A percentile compares a stretch with the other conserved stretches of the same genome.
Evolutionary conservation across 805 yeast species (phyloP).

Genomic region (Saturnispora dispora): DNA sequence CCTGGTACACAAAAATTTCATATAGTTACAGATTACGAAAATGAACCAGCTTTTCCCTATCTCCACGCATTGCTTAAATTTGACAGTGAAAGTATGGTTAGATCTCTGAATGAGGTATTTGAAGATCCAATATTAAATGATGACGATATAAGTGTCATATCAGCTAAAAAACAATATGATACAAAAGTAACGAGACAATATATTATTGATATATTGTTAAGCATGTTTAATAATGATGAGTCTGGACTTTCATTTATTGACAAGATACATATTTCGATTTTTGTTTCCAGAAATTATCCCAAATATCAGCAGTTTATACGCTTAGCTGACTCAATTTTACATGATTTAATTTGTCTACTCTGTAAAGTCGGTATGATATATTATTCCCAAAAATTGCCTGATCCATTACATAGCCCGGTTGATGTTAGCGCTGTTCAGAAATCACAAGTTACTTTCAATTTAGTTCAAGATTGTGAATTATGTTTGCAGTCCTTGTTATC

Average conservation of each 20-base stretch:
- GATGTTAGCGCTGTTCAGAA: neutral
- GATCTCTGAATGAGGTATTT: conserved; percentile 69
- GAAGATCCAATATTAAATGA: conserved; percentile 74
- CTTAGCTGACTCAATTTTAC: conserved; percentile 51
- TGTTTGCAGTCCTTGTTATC: conserved; percentile 69
- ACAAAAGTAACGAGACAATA: conserved; percentile 58
- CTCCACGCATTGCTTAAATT: conserved; percentile 45
- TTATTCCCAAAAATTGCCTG: neutral
- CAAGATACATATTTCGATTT: conserved; percentile 44
- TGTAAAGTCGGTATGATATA: conserved; percentile 26
- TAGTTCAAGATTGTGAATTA: conserved; percentile 48
- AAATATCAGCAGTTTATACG: conserved; percentile 79
- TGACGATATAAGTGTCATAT: conserved; percentile 29
- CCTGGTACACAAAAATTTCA: conserved; percentile 28
- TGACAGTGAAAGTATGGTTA: conserved; percentile 51
- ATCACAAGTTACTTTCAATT: conserved; percentile 22
- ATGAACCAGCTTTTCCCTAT: conserved; percentile 61
- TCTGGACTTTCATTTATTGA: conserved; percentile 26
- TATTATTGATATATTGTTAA: conserved; percentile 62
- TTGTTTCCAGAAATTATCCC: conserved; percentile 71
- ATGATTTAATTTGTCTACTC: conserved; percentile 38
- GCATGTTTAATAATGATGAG: conserved; percentile 36
- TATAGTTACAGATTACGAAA: conserved; percentile 22
- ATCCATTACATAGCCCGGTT: neutral
- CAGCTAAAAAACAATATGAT: conserved; percentile 19